These are phyloP conservation scores for Epichloe elymi DNA, from an alignment of 2,329 filamentous ascomycete species.

Conservation along the genomic window DNA sequence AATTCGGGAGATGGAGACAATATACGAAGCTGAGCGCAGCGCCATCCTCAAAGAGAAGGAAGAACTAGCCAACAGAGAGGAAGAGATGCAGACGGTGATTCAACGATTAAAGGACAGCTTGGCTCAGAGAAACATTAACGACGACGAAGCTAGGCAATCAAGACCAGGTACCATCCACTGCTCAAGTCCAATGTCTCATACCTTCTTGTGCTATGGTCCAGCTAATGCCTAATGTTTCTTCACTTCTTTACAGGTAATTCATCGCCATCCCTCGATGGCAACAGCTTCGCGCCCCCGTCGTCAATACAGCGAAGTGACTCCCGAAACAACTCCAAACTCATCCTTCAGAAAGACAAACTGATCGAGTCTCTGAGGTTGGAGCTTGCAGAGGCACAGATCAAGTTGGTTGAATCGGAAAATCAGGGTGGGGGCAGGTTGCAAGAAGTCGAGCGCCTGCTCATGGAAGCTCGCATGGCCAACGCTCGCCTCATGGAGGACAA, in stretches of 20 bases:
- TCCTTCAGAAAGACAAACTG: conserved; percentile 90
- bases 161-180: conserved; percentile 37
- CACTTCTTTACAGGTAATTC: conserved; percentile 29
- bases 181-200: neutral
- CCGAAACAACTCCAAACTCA: conserved; percentile 74
- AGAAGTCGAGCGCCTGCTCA: conserved; percentile 78
- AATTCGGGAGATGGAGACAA: conserved; percentile 80
- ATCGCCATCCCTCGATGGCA: conserved; percentile 57
- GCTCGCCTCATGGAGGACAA: conserved; percentile 96
- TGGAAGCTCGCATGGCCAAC: conserved; percentile 92
- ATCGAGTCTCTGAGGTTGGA: conserved; percentile 89
- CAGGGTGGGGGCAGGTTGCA: conserved; percentile 75
- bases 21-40: conserved; percentile 82
- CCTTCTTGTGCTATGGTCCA: neutral
- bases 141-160: conserved; percentile 44
- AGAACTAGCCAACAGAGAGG: conserved; percentile 68
- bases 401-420: conserved; percentile 88
- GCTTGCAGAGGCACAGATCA: conserved; percentile 89
- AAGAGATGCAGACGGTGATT: conserved; percentile 82
- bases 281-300: conserved; percentile 75
- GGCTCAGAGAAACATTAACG: conserved; percentile 53
- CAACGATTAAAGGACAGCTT: conserved; percentile 84
- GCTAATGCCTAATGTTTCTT: conserved; percentile 9
- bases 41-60: conserved; percentile 87
- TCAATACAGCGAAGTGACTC: conserved; percentile 81